Base-by-base conservation (phyloP, 495 filamentous ascomycete species). In the Chaetomium cochliodes region DNA sequence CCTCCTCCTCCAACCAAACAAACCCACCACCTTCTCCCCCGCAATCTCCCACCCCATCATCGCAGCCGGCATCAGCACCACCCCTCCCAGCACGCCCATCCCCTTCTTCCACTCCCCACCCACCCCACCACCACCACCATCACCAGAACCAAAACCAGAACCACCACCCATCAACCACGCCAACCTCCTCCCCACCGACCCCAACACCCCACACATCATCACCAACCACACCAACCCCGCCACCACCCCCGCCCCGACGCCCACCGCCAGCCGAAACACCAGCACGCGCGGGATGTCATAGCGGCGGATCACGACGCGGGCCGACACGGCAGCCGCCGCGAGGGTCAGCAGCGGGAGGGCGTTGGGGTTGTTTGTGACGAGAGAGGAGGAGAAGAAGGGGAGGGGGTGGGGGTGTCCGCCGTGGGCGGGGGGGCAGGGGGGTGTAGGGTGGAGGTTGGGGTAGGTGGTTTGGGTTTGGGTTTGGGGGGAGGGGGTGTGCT, bases 281-380 rank as follows among this genome's bases (percentile, higher is more conserved):
- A 20, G 33, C 12, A 55, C 60, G n/a, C 70, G 58, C 16, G 73
- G 73, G 1, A 74, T 54, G 60, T 76, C 72, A 44, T 62, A 73
- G 50, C 56, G 47, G 0, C 59, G 23, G 39, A 70, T 53, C 22
- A 70, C 12, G 33, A 62, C 30, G 2, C 65, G 52, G 3, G 72
- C 61, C 64, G 66, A 69, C 1, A 65, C 8, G 5, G 63, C 58
- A 7, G 67, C 47, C 42, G 63, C 61, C 26, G 39, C 33, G 7
- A 68, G 64, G n/a, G 69, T 25, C 13, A 68, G 42, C 22, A 26
- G 63, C 26, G 41, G 33, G 16, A 20, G 4, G n/a, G 23, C 47
- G 54, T 44, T 3, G 30, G 30, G 30, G 15, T 46, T 28, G 39
- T 25, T 42, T n/a, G n/a, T 26, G 20, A n/a, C n/a, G n/a, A n/a